Evolutionary conservation across 495 filamentous ascomycete species (phyloP), one percentile per base, ranked within the genome.

Genomic region (Neurospora discreta): DNA sequence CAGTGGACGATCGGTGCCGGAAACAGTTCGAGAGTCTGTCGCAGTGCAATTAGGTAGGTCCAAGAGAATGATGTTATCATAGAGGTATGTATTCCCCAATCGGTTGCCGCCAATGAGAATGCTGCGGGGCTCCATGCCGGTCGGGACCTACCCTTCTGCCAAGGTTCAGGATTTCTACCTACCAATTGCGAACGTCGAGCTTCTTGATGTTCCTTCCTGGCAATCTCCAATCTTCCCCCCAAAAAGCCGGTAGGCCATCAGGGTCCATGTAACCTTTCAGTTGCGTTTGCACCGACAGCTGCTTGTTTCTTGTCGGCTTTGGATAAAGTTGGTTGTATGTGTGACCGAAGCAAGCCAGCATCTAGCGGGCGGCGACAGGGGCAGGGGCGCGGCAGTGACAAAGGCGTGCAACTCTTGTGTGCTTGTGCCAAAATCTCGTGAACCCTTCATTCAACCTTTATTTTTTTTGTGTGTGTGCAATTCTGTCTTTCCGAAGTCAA

Each of bases 1-100:
- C 46, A 60, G n/a, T 42, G 71, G 40, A 13, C 42, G 68, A 70
- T 72, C 70, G 73, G 39, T 40, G 18, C 72, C 46, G 70, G 72
- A 75, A 74, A 73, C 73, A 70, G 58, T 39, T 39, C 38, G 38
- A 39, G 38, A 39, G 9, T 39, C 68, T 70, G 38, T 71, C 30
- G 73, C 52, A 60, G 52, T 33, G 52, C 23, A 60, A 60, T 30
- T 26, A 33, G 46, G 23, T 30, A 58, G 52, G 23, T 60, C 52
- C 52, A 72, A 72, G 71, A 72, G 68, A 30, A 79, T 79, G 78
- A 80, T 77, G 78, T 72, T 74, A 78, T 79, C 73, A 75, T 72
- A 68, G n/a, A n/a, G n/a, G n/a, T n/a, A n/a, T n/a, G n/a, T n/a
- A n/a, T n/a, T 75, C 76, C 73, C 46, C 52, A 46, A 58, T 44